These are phyloP conservation scores for Saccharomyces paradoxus DNA, from an alignment of 805 yeast species.

Conservation along the genomic window DNA sequence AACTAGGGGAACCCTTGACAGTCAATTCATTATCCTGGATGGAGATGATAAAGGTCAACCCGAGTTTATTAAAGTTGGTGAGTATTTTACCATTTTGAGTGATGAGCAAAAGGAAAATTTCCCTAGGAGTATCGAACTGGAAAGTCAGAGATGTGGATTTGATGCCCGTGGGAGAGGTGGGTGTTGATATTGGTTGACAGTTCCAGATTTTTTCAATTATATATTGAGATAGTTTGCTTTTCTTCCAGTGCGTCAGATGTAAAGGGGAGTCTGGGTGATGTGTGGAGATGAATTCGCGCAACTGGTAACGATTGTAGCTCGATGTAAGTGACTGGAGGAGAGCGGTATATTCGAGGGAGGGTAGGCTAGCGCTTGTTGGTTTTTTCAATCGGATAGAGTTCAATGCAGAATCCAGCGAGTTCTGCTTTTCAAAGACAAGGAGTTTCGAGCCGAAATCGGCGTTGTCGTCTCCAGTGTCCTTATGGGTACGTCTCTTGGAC, in stretches of 20 bases:
- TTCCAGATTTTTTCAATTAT: constrained; percentile 18
- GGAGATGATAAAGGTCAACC: constrained; percentile 3
- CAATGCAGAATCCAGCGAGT: background rate
- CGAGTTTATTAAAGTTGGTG: constrained; percentile 25
- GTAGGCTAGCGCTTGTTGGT: background rate
- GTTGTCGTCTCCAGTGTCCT: background rate
- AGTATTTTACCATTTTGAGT: constrained; percentile 30
- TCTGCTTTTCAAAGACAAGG: background rate
- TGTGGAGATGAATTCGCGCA: background rate
- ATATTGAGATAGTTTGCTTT: constrained; percentile 9
- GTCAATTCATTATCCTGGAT: background rate
- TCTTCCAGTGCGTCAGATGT: constrained; percentile 5
- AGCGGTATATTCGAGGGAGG: background rate
- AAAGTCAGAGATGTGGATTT: background rate
- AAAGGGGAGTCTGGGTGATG: background rate
- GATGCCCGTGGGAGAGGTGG: background rate
- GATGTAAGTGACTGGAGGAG: background rate
- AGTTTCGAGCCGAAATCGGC: background rate
- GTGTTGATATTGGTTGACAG: constrained; percentile 2
- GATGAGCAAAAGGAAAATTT: constrained; percentile 11
- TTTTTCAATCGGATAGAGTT: background rate
- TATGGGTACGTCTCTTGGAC: background rate
- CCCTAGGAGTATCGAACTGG: background rate
- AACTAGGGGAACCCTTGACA: background rate
- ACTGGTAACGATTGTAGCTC: background rate